Conservation (phyloP, 1,139 yeast species). For the Suhomyces guaymorum region DNA sequence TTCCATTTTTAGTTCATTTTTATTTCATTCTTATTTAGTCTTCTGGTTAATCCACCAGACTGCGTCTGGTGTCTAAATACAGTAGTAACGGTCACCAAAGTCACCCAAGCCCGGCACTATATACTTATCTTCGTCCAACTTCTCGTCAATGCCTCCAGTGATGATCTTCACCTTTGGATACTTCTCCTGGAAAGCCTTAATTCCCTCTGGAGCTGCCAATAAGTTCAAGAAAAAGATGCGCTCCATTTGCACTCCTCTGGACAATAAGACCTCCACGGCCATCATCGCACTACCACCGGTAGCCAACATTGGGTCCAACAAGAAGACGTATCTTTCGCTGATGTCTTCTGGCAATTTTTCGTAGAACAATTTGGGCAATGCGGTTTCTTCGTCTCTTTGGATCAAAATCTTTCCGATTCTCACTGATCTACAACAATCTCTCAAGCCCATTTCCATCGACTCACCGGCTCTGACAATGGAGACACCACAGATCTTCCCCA, state of each 20-base stretch:
- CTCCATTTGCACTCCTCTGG: slow-evolving; percentile 84
- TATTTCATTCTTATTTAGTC: no score
- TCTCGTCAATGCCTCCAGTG: slow-evolving; percentile 90
- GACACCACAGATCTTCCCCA: slow-evolving; percentile 95
- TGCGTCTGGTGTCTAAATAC: slow-evolving; percentile 49
- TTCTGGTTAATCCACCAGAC: no score
- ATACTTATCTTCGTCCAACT: slow-evolving; percentile 79
- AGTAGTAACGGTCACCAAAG: slow-evolving; percentile 95
- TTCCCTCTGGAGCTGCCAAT: slow-evolving; percentile 94
- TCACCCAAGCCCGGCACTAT: slow-evolving; percentile 96
- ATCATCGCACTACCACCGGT: slow-evolving; percentile 98
- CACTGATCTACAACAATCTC: slow-evolving; percentile 93
- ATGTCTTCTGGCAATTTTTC: slow-evolving; percentile 94
- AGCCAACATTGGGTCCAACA: slow-evolving; percentile 95
- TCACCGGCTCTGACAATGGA: slow-evolving; percentile 98
- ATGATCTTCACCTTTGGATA: slow-evolving; percentile 86
- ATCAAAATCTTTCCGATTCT: slow-evolving; percentile 94
- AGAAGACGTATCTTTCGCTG: slow-evolving; percentile 79
- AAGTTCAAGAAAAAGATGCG: slow-evolving; percentile 86
- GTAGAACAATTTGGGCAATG: slow-evolving; percentile 74
- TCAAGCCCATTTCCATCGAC: slow-evolving; percentile 95
- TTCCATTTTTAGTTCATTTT: no score
- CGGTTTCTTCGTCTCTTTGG: slow-evolving; percentile 95
- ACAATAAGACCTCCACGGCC: slow-evolving; percentile 89
- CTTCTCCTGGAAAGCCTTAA: slow-evolving; percentile 68